Evolutionary conservation across 306 rosid species (phyloP), one percentile per base, ranked within the genome.

Genomic region (Mimosa pudica): DNA sequence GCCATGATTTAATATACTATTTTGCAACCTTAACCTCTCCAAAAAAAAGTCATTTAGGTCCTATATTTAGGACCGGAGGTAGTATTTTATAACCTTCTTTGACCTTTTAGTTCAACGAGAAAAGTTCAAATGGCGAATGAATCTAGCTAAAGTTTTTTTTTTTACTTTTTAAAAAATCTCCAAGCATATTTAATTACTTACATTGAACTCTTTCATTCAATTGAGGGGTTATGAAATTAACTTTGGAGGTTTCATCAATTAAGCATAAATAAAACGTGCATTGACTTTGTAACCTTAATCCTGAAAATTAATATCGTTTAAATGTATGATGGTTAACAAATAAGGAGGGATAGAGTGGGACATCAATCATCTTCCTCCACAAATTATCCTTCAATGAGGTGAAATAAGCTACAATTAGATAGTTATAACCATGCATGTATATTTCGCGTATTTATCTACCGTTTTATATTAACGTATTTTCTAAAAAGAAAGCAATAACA

Each of bases 311-410:
- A 20, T 65, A 32, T 46, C 18, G 63, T 51, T 33, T 44, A 46
- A 45, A 47, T 67, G 55, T 38, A 74, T 36, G 48, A 58, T 46
- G 52, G 10, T 3, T 1, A 1, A 38, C 3, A 38, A 38, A 38
- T 3, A 38, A 38, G 58, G 58, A 6, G 20, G 58, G 18, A 2
- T 5, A 24, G 2, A 71, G 73, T 2, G 16, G 78, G 72, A 35
- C 36, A 57, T 68, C 35, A 78, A 66, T 24, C 38, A 73, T 68
- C 17, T 74, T 73, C 71, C 75, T 58, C 35, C 71, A 54, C 54
- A 77, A 73, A 72, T 20, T 76, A 44, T 35, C 32, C 71, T 77
- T 77, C 73, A 8, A 24, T 13, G 42, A 61, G 60, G 16, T 41
- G 18, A 42, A 76, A 61, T n/a, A 69, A 35, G 49, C 41, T 46